A percentile compares a stretch with the other conserved stretches of the same genome.
phyloP scores from a whole-genome alignment of 495 filamentous ascomycete genomes.

The Tetracladium setigerum region DNA sequence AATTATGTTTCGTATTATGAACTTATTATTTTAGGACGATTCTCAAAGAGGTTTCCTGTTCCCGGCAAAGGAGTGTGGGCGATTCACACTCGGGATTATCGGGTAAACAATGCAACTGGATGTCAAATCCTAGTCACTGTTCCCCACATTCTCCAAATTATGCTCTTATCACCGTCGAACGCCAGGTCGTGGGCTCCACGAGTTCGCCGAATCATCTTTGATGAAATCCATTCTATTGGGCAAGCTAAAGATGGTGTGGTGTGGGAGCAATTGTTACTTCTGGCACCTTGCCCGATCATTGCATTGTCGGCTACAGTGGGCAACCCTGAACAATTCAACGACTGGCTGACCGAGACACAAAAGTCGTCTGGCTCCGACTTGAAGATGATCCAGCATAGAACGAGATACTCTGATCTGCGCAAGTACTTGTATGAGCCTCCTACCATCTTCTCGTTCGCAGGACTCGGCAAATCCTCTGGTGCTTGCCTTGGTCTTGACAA shows the following conservation, averaged over 20 bases:
- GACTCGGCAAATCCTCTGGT: slow-evolving; percentile 37
- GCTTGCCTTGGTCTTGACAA: slow-evolving; percentile 42
- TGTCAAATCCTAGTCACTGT: slow-evolving; percentile 75
- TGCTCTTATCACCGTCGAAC: slow-evolving; percentile 62
- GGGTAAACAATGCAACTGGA: slow-evolving; percentile 60
- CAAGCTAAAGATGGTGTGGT: slow-evolving; percentile 70
- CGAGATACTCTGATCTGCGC: slow-evolving; percentile 66
- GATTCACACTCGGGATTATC: slow-evolving; percentile 67
- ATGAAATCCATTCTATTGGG: slow-evolving; percentile 77
- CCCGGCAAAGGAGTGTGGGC: slow-evolving; percentile 65
- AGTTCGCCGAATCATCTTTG: slow-evolving; percentile 70
- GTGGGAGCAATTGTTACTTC: slow-evolving; percentile 72
- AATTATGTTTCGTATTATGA: not conserved
- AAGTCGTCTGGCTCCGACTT: slow-evolving; percentile 44
- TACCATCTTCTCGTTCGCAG: slow-evolving; percentile 45
- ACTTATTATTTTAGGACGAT: slow-evolving; percentile 39
- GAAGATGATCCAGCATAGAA: slow-evolving; percentile 56
- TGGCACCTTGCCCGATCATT: slow-evolving; percentile 71
- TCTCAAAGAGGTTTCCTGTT: slow-evolving; percentile 50
- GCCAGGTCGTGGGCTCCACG: slow-evolving; percentile 58
- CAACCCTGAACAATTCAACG: slow-evolving; percentile 61
- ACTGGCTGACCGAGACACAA: slow-evolving; percentile 59
- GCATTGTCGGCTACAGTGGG: slow-evolving; percentile 75
- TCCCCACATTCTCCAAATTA: slow-evolving; percentile 70
- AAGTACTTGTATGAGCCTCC: slow-evolving; percentile 58